Conservation (phyloP, 2,329 filamentous ascomycete species). For the Didymellaceae sp. region DNA sequence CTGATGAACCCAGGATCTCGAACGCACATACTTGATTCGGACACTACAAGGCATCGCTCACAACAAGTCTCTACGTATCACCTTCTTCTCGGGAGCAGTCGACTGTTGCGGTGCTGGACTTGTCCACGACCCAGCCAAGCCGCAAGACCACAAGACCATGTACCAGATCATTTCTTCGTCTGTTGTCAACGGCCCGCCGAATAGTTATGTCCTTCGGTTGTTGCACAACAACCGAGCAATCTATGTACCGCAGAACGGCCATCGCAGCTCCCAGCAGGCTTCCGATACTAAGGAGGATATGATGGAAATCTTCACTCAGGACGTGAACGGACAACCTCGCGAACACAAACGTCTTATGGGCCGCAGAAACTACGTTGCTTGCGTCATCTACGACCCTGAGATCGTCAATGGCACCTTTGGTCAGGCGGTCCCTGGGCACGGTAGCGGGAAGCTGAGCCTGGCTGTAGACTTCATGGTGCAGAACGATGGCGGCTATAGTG, state of each 20-base stretch:
- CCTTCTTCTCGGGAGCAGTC: conserved; percentile 91
- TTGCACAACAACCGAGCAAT: conserved; percentile 94
- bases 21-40: conserved; percentile 93
- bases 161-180: conserved; percentile 95
- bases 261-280: conserved; percentile 69
- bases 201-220: conserved; percentile 86
- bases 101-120: conserved; percentile 91
- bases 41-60: conserved; percentile 94
- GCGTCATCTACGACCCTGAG: conserved; percentile 94
- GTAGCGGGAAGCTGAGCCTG: conserved; percentile 70
- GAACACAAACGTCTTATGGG: conserved; percentile 95
- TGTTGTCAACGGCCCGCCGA: conserved; percentile 87
- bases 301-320: conserved; percentile 99
- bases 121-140: conserved; percentile 90
- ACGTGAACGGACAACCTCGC: conserved; percentile 81
- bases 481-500: conserved; percentile 79
- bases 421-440: conserved; percentile 48
- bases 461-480: conserved; percentile 98
- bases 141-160: conserved; percentile 97
- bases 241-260: conserved; percentile 90
- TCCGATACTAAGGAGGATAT: conserved; percentile 99
- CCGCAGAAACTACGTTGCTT: conserved; percentile 87
- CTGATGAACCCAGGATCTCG: conserved; percentile 70
- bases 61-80: conserved; percentile 95
- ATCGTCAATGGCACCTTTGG: conserved; percentile 61